Evolutionary conservation across 768 basidiomycete genomes (phyloP).

Genomic region (Xerocomellus dryophilus): DNA sequence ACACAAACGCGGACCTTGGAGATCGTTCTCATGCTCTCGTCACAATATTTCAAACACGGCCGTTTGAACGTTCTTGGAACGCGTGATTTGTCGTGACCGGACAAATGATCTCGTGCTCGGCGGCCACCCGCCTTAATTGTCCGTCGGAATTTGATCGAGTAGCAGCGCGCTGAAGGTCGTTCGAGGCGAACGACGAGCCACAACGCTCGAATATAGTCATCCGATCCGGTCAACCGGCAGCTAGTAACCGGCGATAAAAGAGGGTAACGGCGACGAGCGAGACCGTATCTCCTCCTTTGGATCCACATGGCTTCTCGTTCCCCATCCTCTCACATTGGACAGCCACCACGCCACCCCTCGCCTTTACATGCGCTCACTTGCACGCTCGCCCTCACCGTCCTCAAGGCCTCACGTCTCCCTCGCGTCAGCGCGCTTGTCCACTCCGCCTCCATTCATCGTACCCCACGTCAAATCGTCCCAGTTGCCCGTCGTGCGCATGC

Average conservation of each 20-base stretch:
- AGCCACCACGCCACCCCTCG: no score
- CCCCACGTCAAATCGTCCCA: no score
- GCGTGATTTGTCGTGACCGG: background rate
- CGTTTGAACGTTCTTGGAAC: conserved; percentile 10
- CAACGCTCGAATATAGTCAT: conserved; percentile 8
- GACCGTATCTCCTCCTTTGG: no score
- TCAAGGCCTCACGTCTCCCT: no score
- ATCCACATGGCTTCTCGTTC: no score
- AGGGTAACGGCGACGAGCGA: background rate
- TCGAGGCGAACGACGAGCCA: conserved; percentile 13
- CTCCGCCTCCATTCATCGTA: no score
- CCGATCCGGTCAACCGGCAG: background rate
- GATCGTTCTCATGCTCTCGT: background rate
- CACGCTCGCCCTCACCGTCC: no score
- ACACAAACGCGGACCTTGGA: background rate
- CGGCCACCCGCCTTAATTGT: conserved; percentile 21
- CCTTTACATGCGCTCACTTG: no score
- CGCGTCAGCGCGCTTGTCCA: no score
- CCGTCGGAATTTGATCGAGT: conserved; percentile 4
- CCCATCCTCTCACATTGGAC: no score
- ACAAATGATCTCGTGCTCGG: conserved; percentile 11
- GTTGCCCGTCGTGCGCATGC: no score
- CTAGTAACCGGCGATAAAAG: background rate
- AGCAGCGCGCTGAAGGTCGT: conserved; percentile 11
- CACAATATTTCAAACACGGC: conserved; percentile 5